Base-by-base conservation (phyloP, 2,329 filamentous ascomycete genomes). In the Stylonectria norvegica region DNA sequence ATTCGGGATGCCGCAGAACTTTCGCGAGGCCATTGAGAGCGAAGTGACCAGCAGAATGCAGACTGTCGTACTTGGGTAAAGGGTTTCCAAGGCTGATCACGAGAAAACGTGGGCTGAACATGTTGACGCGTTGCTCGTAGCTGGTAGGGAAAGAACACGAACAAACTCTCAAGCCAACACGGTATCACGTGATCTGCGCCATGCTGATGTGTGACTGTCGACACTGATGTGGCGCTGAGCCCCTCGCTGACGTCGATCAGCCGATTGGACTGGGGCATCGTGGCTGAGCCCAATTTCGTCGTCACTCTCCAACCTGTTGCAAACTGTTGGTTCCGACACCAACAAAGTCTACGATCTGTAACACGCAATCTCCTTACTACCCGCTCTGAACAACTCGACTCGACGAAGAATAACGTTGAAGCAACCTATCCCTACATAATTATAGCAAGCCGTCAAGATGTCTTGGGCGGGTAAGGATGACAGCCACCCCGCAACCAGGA, bases 71-170 rank as follows among this genome's bases (percentile, higher is more conserved):
- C 64, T 91, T 90, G 2, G 80, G 70, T 5, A 76, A 72, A 5
- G 86, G 89, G 56, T 97, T 97, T 52, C 93, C 93, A 48, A 98
- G 77, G 47, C 88, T 93, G 68, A 89, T 78, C 56, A 97, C 74
- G 41, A 97, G 79, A 53, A 95, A 79, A 27, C 75, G 77, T 32
- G 68, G 64, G 19, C 57, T 63, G 38, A 66, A 64, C 57, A 65
- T 65, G 32, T 33, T 57, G 47, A 42, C 53, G 44, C 54, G 48
- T 16, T 38, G 42, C 45, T 29, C 45, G 35, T 18, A 20, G 14
- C 30, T 11, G n/a, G n/a, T n/a, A n/a, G n/a, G n/a, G n/a, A n/a
- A n/a, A n/a, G n/a, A n/a, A n/a, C n/a, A n/a, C n/a, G n/a, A n/a
- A n/a, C n/a, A n/a, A n/a, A n/a, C n/a, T n/a, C n/a, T n/a, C n/a